Evolutionary conservation across 129 eudicot species (phyloP), one percentile per base, ranked within the genome.

Genomic region (Flaveria brownii): DNA sequence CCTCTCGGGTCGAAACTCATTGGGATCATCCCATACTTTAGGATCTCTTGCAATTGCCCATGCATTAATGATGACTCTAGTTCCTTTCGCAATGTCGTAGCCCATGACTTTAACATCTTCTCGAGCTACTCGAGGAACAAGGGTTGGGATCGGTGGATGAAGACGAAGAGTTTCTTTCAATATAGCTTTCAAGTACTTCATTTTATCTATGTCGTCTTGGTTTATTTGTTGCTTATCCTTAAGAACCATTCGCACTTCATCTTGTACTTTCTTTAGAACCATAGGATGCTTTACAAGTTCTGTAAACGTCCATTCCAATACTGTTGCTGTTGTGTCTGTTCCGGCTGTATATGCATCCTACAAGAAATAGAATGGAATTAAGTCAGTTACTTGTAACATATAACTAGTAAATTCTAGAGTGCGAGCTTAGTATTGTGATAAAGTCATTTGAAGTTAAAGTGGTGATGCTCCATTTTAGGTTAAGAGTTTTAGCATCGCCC

Each of bases 1-100:
- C 75, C 93, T 83, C 30, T 86, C 88, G 0, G 85, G 90, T 5
- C 33, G 26, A 68, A 88, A 88, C 51, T 84, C 86, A 11, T 83
- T 23, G 1, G 88, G 83, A 5, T 70, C 68, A 45, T 64, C 71
- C 93, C 88, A 88, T 6, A 41, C 69, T n/a, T 63, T 20, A 5
- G 88, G 90, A 69, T 88, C 88, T 75, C 88, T 83, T 14, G 65
- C 82, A 7, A 88, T 84, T 1, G 88, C 88, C 83, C 85, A 83
- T 1, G 81, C 80, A 47, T 88, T 86, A 6, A 47, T 76, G 17
- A 83, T 61, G 4, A 88, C 84, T 49, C 56, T 47, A 9, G 90
- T 88, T 46, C 82, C 82, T 4, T 86, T 84, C 1, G 74, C 74
- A 9, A 88, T 30, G 63, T 88, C 85, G 3, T 78, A 88, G 36